Evolutionary conservation across 2,329 filamentous ascomycete genomes (phyloP).

Genomic region (Aspergillus bombycis): DNA sequence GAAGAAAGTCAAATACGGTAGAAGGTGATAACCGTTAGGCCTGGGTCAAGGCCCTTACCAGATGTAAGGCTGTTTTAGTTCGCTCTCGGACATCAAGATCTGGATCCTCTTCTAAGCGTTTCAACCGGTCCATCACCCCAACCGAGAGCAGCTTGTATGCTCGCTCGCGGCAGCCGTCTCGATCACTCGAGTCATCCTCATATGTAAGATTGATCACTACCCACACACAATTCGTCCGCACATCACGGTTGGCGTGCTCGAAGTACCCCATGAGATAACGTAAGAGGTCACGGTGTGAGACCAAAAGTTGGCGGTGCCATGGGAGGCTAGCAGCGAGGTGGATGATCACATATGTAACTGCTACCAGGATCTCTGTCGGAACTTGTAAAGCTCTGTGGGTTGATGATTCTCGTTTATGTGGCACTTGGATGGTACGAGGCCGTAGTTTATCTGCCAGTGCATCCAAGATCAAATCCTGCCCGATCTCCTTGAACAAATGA

Average conservation of each 20-base stretch:
- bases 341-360: conserved; percentile 80
- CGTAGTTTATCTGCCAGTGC: conserved; percentile 79
- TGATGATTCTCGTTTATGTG: conserved; percentile 36
- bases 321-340: conserved; percentile 84
- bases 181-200: conserved; percentile 73
- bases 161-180: conserved; percentile 66
- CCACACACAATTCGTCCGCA: conserved; percentile 80
- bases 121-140: conserved; percentile 70
- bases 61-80: conserved; percentile 76
- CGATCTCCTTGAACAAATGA: conserved; percentile 74
- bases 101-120: conserved; percentile 66
- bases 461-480: conserved; percentile 76
- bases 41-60: conserved; percentile 56
- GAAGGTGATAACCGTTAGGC: not conserved
- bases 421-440: conserved; percentile 45
- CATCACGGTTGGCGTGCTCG: conserved; percentile 69
- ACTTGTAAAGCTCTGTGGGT: conserved; percentile 34
- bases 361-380: conserved; percentile 69
- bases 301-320: conserved; percentile 74
- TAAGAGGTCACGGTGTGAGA: conserved; percentile 76
- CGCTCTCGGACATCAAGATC: conserved; percentile 83
- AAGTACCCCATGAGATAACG: conserved; percentile 74
- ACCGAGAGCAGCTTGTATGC: conserved; percentile 70
- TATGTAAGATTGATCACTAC: conserved; percentile 84
- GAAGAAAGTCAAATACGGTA: not conserved